These are phyloP conservation scores for Neurospora tetraspora DNA, from an alignment of 495 filamentous ascomycete species.

Conservation along the genomic window DNA sequence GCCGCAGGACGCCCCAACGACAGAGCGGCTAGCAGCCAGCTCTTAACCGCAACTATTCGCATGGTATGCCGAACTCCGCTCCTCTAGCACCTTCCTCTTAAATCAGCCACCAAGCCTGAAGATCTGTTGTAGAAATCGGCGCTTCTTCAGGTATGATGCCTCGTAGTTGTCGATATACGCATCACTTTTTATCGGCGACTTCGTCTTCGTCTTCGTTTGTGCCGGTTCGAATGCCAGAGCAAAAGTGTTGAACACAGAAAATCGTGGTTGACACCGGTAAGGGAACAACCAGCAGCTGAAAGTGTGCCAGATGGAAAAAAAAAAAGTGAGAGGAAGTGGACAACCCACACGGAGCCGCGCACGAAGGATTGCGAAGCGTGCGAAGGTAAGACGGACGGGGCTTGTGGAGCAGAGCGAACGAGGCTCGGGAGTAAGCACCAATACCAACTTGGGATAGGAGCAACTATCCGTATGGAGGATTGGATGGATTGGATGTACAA, in stretches of 20 bases:
- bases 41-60: background rate
- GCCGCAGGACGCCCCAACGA: background rate
- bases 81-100: background rate
- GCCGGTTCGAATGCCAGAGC: background rate
- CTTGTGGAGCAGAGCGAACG: background rate
- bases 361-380: background rate
- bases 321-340: background rate
- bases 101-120: background rate
- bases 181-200: background rate
- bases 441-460: background rate
- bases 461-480: background rate
- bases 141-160: background rate
- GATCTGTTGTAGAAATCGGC: too few species aligned
- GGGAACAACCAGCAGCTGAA: background rate
- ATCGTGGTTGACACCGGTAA: background rate
- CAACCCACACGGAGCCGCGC: background rate
- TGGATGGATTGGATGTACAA: background rate
- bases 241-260: background rate
- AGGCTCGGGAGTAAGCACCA: background rate
- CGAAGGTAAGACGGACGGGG: background rate
- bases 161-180: background rate
- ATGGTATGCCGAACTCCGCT: background rate
- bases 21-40: background rate
- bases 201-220: background rate
- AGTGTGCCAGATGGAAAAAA: background rate